Base-by-base conservation (phyloP, 2,329 filamentous ascomycete genomes). In the Cephalotrichum gorgonifer region DNA sequence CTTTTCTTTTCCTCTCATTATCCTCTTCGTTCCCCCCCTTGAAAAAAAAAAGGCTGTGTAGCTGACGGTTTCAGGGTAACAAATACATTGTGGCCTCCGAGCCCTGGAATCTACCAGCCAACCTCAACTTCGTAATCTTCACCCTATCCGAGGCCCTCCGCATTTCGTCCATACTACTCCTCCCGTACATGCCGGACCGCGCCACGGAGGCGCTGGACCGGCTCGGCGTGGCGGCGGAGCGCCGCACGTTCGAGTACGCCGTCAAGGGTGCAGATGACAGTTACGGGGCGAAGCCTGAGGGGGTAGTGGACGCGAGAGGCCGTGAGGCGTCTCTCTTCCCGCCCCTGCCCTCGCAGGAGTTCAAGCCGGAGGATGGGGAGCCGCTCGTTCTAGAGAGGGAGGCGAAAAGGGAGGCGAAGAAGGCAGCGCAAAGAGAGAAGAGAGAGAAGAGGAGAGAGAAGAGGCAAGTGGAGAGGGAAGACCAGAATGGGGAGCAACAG, bases 101-200 rank as follows among this genome's bases (percentile, higher is more conserved):
- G 38, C 89, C 89, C 0, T 97, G 91, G 91, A 61, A 68, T 3
- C 62, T 78, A 17, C 67, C 62, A 1, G 60, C 49, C 42, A 64
- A 73, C 2, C 66, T 83, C 15, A 69, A 83, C 54, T 70, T 73
- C 56, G 74, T 77, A 33, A 72, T 98, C 26, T 96, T 79, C 62
- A 73, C 85, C 41, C 72, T 75, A 41, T 78, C 83, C 8, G 93
- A 98, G 66, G 78, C 85, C 4, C 63, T 96, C 43, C 84, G 93
- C 33, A 79, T 96, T 23, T 72, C 75, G 1, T 88, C 83, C 14
- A 95, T 98, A 56, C 71, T 97, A 43, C 70, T 98, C 42, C 90
- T 95, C 64, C 89, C 93, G 1, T 87, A 90, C 60, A 95, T 98
- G 76, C 93, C 93, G 0, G 73, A 70, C 38, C 95, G 94, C 64